Evolutionary conservation across 345 rosid genomes (phyloP).

Genomic region (Brassica carinata): DNA sequence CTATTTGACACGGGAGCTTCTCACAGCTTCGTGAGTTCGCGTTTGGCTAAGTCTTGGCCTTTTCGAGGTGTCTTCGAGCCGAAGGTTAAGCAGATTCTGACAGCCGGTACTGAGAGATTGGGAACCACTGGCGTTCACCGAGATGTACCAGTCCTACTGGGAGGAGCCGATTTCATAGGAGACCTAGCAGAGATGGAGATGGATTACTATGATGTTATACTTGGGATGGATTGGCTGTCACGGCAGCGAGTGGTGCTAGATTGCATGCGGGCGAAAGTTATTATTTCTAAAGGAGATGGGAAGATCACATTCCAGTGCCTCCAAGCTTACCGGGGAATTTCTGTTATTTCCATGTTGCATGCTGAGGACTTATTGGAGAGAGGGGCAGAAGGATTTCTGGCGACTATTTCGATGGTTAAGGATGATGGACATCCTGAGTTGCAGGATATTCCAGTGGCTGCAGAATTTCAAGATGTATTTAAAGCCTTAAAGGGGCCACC

Average conservation of each 20-base stretch:
- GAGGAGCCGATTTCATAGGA: not conserved
- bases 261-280: not conserved
- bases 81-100: not conserved
- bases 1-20: not conserved
- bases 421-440: not conserved
- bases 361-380: not conserved
- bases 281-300: not conserved
- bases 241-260: not conserved
- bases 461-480: too few relatives aligned
- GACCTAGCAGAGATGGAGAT: not conserved
- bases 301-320: not conserved
- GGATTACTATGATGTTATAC: not conserved
- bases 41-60: not conserved
- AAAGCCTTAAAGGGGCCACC: too few relatives aligned
- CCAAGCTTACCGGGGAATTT: not conserved
- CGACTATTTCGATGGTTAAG: not conserved
- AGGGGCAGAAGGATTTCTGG: not conserved
- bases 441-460: not conserved
- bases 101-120: not conserved
- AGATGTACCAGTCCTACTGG: not conserved
- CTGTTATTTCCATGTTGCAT: not conserved
- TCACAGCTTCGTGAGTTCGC: not conserved
- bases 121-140: not conserved
- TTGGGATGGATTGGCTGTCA: not conserved
- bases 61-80: too few relatives aligned